phyloP scores from a whole-genome alignment of 768 basidiomycete species.

The Lactifluus volemus region DNA sequence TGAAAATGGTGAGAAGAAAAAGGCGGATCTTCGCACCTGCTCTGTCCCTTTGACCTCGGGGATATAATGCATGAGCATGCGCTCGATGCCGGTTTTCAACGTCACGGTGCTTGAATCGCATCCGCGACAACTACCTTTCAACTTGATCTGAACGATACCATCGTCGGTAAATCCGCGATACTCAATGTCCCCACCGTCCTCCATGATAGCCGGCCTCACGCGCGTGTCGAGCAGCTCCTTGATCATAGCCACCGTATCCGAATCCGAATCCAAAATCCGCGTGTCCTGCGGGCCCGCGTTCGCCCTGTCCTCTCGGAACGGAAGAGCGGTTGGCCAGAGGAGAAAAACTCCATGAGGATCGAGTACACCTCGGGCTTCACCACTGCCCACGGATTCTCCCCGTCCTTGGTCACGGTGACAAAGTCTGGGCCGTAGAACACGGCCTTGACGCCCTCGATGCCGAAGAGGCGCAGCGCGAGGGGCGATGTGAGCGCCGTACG shows the following conservation, averaged over 20 bases:
- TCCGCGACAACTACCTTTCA: slow-evolving; percentile 96
- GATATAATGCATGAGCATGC: slow-evolving; percentile 99
- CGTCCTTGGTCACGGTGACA: slow-evolving; percentile 89
- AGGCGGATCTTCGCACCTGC: slow-evolving; percentile 45
- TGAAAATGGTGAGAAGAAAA: neutral
- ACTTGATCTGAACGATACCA: slow-evolving; percentile 75
- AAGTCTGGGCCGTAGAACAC: slow-evolving; percentile 98
- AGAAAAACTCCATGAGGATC: slow-evolving; percentile 95
- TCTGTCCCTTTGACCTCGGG: slow-evolving; percentile 91
- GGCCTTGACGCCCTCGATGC: slow-evolving; percentile 80
- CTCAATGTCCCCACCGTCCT: slow-evolving; percentile 98
- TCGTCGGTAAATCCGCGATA: slow-evolving; percentile 85
- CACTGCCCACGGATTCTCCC: slow-evolving; percentile 77
- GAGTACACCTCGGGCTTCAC: slow-evolving; percentile 97
- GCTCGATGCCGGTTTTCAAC: slow-evolving; percentile 91
- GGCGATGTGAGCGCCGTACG: slow-evolving; percentile 83
- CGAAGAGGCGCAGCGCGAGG: slow-evolving; percentile 91
- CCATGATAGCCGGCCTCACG: slow-evolving; percentile 95
- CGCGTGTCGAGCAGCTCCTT: slow-evolving; percentile 94
- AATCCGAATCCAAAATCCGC: slow-evolving; percentile 85
- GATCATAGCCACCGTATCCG: slow-evolving; percentile 97
- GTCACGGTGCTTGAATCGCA: slow-evolving; percentile 93
- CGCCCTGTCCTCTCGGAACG: slow-evolving; percentile 72
- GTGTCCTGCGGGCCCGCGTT: slow-evolving; percentile 90
- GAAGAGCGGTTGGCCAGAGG: slow-evolving; percentile 83